These are phyloP conservation scores for Exophiala calicioides DNA, from an alignment of 2,329 filamentous ascomycete species.

Conservation along the genomic window DNA sequence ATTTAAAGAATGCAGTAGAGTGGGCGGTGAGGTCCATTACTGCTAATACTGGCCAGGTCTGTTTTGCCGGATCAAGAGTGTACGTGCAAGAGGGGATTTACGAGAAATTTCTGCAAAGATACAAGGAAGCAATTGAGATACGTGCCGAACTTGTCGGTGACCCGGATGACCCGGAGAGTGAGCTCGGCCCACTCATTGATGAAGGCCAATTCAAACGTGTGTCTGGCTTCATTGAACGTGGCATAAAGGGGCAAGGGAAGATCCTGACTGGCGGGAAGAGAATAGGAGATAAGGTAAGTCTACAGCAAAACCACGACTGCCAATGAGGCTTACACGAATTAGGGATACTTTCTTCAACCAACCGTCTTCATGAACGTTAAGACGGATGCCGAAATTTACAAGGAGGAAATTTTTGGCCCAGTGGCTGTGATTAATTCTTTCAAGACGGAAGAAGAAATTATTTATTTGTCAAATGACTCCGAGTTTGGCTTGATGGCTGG, in stretches of 20 bases:
- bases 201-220: constrained; percentile 46
- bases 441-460: constrained; percentile 40
- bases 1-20: constrained; percentile 36
- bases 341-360: constrained; percentile 40
- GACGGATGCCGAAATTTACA: constrained; percentile 37
- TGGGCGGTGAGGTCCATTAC: constrained; percentile 36
- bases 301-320: too few species aligned
- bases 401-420: constrained; percentile 46
- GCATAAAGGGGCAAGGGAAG: constrained; percentile 41
- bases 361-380: constrained; percentile 39
- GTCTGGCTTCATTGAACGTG: constrained; percentile 43
- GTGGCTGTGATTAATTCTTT: constrained; percentile 42
- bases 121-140: constrained; percentile 37
- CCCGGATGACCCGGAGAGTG: constrained; percentile 62
- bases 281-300: constrained; percentile 40
- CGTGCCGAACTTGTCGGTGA: constrained; percentile 54
- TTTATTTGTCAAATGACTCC: constrained; percentile 40
- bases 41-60: constrained; percentile 37
- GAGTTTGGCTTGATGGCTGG: constrained; percentile 44
- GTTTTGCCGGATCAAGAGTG: constrained; percentile 53
- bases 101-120: constrained; percentile 57
- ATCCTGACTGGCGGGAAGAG: constrained; percentile 40
- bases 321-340: too few species aligned
- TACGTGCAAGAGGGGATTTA: constrained; percentile 62
- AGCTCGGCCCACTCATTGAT: constrained; percentile 47